Conservation (phyloP, 441 rosid genomes). For the Gossypium lobatum region DNA sequence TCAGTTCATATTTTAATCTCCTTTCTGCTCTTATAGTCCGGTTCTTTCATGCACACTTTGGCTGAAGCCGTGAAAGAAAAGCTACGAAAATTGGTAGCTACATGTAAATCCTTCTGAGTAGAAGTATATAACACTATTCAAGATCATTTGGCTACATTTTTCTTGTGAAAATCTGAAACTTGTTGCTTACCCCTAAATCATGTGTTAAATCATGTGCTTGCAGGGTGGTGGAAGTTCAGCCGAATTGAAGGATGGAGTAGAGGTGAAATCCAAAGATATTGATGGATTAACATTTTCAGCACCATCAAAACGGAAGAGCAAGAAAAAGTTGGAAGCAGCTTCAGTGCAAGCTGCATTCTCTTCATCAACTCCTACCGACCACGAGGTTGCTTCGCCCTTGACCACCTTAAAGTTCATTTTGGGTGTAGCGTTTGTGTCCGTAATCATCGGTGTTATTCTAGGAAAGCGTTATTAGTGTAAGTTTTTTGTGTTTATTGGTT, state of each 20-base stretch:
- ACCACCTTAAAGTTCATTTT: constrained; percentile 44
- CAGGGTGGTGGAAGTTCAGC: constrained; percentile 33
- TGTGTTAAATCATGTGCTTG: constrained; percentile 14
- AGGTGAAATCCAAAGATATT: constrained; percentile 76
- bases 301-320: constrained; percentile 75
- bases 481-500: constrained; percentile 13
- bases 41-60: neutral
- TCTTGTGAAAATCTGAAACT: neutral
- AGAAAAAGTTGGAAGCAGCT: constrained; percentile 62
- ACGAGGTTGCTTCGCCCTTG: constrained; percentile 30
- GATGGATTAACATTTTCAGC: constrained; percentile 40
- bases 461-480: constrained; percentile 70
- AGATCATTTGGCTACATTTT: neutral
- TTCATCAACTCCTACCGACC: constrained; percentile 28
- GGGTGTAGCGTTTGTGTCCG: constrained; percentile 68
- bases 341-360: constrained; percentile 23
- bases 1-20: constrained; percentile 23
- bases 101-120: neutral
- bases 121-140: neutral
- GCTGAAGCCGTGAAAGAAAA: neutral
- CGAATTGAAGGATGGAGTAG: constrained; percentile 38
- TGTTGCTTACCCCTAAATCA: neutral
- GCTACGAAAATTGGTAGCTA: neutral
- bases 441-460: constrained; percentile 62
- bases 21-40: neutral